phyloP scores from a whole-genome alignment of 106 monocot species.

The Apostasia shenzhenica region DNA sequence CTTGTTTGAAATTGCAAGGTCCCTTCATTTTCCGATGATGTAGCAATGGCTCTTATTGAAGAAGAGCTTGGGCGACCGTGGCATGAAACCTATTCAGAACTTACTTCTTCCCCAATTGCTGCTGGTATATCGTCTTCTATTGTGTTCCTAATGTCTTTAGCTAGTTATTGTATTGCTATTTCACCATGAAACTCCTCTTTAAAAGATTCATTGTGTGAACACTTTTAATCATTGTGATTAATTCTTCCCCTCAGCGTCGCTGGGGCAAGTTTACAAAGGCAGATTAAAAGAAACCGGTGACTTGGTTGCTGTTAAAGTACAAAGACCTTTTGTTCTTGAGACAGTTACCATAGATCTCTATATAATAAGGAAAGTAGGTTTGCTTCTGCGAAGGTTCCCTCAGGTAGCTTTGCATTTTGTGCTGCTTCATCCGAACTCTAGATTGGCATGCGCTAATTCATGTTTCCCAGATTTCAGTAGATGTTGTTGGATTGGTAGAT shows the following conservation, averaged over 20 bases:
- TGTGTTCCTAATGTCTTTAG: background rate
- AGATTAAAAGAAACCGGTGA: conserved; percentile 92
- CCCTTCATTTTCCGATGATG: conserved; percentile 97
- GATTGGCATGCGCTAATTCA: conserved; percentile 2
- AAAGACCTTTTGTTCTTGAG: conserved; percentile 94
- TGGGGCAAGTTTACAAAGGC: conserved; percentile 99
- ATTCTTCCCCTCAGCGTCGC: conserved; percentile 57
- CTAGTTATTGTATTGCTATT: background rate
- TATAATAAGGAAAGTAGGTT: conserved; percentile 83
- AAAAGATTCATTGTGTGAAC: background rate
- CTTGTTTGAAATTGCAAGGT: conserved; percentile 47
- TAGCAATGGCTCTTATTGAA: conserved; percentile 87
- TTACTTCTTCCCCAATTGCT: conserved; percentile 89
- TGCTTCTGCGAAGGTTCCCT: conserved; percentile 77
- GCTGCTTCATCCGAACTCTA: background rate
- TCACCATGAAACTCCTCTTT: background rate
- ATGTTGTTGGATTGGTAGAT: conserved; percentile 99
- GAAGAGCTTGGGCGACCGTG: conserved; percentile 94
- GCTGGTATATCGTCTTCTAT: conserved; percentile 56
- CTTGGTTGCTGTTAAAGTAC: conserved; percentile 95
- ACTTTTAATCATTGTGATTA: background rate
- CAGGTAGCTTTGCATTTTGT: conserved; percentile 46
- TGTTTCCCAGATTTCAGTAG: conserved; percentile 66
- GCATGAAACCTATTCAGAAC: conserved; percentile 80
- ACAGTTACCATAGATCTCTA: conserved; percentile 95